Conservation (phyloP, 2,329 filamentous ascomycete species). For the Aspergillus clavatus region DNA sequence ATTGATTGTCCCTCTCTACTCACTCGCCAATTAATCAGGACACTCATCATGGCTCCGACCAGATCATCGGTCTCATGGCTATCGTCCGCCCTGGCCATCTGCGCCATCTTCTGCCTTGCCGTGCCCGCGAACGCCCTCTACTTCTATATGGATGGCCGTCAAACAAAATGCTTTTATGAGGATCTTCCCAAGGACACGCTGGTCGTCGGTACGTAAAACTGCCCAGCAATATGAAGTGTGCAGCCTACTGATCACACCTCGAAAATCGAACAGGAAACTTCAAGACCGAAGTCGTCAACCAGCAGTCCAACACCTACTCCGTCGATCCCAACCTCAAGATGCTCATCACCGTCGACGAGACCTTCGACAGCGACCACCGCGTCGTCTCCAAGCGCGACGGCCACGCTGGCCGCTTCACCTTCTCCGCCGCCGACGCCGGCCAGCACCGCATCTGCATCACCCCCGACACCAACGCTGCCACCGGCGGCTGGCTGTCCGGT, state of each 20-base stretch:
- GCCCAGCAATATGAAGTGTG: too few relatives aligned
- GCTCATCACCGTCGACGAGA: slow-evolving; percentile 89
- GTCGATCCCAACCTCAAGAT: slow-evolving; percentile 73
- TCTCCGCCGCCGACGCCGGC: slow-evolving; percentile 89
- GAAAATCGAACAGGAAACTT: slow-evolving; percentile 62
- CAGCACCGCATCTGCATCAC: slow-evolving; percentile 95
- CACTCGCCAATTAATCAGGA: slow-evolving; percentile 2
- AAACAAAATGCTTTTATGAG: slow-evolving; percentile 95
- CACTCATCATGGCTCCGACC: slow-evolving; percentile 32
- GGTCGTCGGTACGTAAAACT: slow-evolving; percentile 69
- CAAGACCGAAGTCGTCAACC: slow-evolving; percentile 77
- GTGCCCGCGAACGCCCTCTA: slow-evolving; percentile 75
- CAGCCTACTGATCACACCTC: too few relatives aligned
- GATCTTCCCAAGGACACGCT: slow-evolving; percentile 96
- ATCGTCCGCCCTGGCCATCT: slow-evolving; percentile 51
- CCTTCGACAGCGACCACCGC: slow-evolving; percentile 96
- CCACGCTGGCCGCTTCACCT: slow-evolving; percentile 80
- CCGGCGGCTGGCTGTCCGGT: slow-evolving; percentile 66
- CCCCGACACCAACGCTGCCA: slow-evolving; percentile 66
- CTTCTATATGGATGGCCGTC: slow-evolving; percentile 86
- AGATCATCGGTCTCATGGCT: slow-evolving; percentile 36
- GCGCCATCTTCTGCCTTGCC: slow-evolving; percentile 59
- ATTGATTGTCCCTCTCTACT: background rate
- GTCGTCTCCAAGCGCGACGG: slow-evolving; percentile 82
- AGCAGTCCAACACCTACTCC: slow-evolving; percentile 61